Conservation (phyloP, 2,329 filamentous ascomycete species). For the Cercospora nicotianae region DNA sequence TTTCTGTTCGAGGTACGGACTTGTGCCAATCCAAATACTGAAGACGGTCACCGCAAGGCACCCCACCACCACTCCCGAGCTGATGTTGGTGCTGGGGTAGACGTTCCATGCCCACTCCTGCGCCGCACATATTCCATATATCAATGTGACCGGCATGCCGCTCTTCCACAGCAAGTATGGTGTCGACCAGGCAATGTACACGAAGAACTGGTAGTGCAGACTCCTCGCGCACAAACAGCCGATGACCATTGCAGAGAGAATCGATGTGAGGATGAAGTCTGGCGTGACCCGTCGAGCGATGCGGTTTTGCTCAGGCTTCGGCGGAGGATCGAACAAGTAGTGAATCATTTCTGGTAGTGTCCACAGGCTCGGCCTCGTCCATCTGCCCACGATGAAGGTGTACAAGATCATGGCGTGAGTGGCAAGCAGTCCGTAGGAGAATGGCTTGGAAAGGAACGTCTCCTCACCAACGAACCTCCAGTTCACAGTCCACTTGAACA, state of each 20-base stretch:
- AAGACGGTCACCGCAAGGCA: constrained; percentile 67
- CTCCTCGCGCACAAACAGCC: constrained; percentile 84
- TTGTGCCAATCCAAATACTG: constrained; percentile 53
- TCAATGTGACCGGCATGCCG: constrained; percentile 64
- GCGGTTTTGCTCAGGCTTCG: constrained; percentile 55
- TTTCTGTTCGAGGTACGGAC: constrained; percentile 15
- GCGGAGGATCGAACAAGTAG: constrained; percentile 48
- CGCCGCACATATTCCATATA: constrained; percentile 68
- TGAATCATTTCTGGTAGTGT: constrained; percentile 57
- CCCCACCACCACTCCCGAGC: constrained; percentile 68
- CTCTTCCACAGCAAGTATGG: constrained; percentile 84
- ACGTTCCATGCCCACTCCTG: constrained; percentile 96
- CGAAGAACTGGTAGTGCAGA: constrained; percentile 93
- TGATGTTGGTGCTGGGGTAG: constrained; percentile 73
- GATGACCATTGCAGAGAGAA: constrained; percentile 73
- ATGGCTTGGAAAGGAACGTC: constrained; percentile 69
- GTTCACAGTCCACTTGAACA: constrained; percentile 99
- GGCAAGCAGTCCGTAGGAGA: constrained; percentile 66
- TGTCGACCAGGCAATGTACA: constrained; percentile 85
- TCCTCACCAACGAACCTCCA: constrained; percentile 94
- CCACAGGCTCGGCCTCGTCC: constrained; percentile 68
- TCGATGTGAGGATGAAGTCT: constrained; percentile 71
- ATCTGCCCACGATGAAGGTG: constrained; percentile 66
- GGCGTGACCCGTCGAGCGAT: constrained; percentile 64
- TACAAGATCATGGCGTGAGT: constrained; percentile 66